Evolutionary conservation across 768 basidiomycete species (phyloP).

Genomic region (Chiua virens): DNA sequence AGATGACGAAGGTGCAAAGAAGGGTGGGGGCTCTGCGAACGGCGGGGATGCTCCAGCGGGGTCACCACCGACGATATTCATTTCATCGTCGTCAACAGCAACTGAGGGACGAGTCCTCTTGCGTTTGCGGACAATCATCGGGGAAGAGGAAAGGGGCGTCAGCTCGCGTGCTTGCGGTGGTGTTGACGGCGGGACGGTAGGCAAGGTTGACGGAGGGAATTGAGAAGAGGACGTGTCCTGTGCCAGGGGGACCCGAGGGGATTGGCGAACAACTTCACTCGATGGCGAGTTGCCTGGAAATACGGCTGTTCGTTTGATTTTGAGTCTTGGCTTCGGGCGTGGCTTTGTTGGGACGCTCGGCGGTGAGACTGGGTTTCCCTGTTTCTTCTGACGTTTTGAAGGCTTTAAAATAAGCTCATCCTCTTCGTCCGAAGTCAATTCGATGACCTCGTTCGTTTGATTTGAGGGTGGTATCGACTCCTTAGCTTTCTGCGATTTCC

Average conservation of each 20-base stretch:
- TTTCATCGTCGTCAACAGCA: conserved; percentile 12
- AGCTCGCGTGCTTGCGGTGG: conserved; percentile 22
- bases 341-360: conserved; percentile 25
- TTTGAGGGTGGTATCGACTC: not conserved
- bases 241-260: conserved; percentile 36
- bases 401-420: conserved; percentile 37
- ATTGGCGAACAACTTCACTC: conserved; percentile 3
- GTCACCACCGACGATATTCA: conserved; percentile 7
- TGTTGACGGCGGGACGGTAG: conserved; percentile 26
- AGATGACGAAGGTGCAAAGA: conserved; percentile 49
- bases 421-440: conserved; percentile 42
- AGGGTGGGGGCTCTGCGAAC: conserved; percentile 39
- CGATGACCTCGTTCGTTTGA: conserved; percentile 40
- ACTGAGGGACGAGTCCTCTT: conserved; percentile 18
- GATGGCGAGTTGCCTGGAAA: conserved; percentile 19
- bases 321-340: conserved; percentile 27
- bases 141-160: conserved; percentile 28
- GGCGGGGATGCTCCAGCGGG: not conserved
- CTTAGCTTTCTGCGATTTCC: conserved; percentile 30
- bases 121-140: conserved; percentile 23
- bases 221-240: conserved; percentile 27
- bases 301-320: conserved; percentile 10
- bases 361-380: conserved; percentile 27
- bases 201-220: conserved; percentile 33
- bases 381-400: conserved; percentile 32